Percentiles rank a stretch among this genome's conserved stretches.
These are phyloP conservation scores for Trypanosoma rangeli DNA, from an alignment of 208 protist genomes.

Conservation along the genomic window DNA sequence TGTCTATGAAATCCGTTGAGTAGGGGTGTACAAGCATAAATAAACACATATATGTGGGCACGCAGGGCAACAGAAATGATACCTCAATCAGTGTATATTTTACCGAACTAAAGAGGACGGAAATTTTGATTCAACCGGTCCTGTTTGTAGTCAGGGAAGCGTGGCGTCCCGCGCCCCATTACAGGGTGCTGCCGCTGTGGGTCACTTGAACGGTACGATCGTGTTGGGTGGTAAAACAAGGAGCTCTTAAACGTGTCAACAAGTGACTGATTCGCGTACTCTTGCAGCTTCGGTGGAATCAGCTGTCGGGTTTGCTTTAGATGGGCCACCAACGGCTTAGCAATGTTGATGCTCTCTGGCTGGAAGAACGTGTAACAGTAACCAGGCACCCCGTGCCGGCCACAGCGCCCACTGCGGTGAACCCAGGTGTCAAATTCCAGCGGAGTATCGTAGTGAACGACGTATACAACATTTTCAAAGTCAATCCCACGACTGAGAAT, in stretches of 20 bases:
- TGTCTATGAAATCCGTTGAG: no score
- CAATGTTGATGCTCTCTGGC: constrained; percentile 75
- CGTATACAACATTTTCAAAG: constrained; percentile 96
- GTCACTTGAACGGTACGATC: constrained; percentile 57
- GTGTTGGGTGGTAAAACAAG: constrained; percentile 75
- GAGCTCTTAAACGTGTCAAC: constrained; percentile 77
- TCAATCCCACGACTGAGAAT: constrained; percentile 97
- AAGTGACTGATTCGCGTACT: constrained; percentile 81
- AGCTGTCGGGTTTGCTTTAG: constrained; percentile 73
- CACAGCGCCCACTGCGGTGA: constrained; percentile 96
- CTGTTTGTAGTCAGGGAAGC: constrained; percentile 79
- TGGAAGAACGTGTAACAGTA: constrained; percentile 88
- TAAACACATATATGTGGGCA: neutral
- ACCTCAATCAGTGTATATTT: neutral
- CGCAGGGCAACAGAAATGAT: neutral
- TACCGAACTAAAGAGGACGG: constrained; percentile 43
- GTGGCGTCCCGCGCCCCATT: constrained; percentile 46
- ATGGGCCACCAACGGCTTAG: constrained; percentile 79
- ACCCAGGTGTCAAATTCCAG: constrained; percentile 96
- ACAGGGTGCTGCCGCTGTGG: constrained; percentile 69
- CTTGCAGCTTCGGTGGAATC: constrained; percentile 78
- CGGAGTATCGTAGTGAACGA: constrained; percentile 98
- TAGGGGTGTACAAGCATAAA: neutral
- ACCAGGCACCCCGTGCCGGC: constrained; percentile 72
- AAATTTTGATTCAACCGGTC: constrained; percentile 62